Percentiles rank a stretch among this genome's conserved stretches.
Conservation (phyloP, 305 asterid genomes). For the Solanum aculeatissimum region DNA sequence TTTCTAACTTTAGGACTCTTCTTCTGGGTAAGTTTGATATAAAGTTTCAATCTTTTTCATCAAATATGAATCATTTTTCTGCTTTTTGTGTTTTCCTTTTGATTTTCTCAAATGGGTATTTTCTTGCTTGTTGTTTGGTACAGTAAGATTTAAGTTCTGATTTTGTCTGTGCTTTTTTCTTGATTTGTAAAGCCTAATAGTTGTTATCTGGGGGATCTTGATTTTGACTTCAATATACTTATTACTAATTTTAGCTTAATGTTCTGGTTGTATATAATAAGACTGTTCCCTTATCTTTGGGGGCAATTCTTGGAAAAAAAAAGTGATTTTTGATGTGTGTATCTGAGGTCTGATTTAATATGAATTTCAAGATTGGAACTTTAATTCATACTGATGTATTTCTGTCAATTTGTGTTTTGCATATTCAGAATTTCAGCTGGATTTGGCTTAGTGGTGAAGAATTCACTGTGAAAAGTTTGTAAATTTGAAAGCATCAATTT, state of each 20-base stretch:
- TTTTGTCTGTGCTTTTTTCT: not conserved
- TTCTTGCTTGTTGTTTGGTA: not conserved
- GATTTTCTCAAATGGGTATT: not conserved
- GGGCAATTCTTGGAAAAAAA: not conserved
- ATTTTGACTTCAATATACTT: not conserved
- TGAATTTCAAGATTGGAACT: not conserved
- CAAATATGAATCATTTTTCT: not conserved
- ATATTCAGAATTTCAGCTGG: not conserved
- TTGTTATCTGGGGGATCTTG: not conserved
- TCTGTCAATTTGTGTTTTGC: not conserved
- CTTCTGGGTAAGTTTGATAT: not conserved
- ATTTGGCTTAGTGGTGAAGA: not conserved
- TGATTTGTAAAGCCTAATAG: not conserved
- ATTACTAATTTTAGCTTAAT: not conserved
- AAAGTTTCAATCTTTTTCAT: not conserved
- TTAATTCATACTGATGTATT: not conserved
- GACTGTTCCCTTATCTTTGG: not conserved
- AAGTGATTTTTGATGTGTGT: not conserved
- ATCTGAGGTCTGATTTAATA: not conserved
- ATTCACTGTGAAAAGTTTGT: not conserved
- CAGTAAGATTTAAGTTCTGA: not conserved
- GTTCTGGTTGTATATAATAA: not conserved
- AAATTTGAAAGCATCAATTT: not conserved
- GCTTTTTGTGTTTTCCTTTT: not conserved
- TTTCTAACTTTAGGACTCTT: not conserved